Evolutionary conservation across 2,329 filamentous ascomycete species (phyloP).

Genomic region (Apiospora malaysiana): DNA sequence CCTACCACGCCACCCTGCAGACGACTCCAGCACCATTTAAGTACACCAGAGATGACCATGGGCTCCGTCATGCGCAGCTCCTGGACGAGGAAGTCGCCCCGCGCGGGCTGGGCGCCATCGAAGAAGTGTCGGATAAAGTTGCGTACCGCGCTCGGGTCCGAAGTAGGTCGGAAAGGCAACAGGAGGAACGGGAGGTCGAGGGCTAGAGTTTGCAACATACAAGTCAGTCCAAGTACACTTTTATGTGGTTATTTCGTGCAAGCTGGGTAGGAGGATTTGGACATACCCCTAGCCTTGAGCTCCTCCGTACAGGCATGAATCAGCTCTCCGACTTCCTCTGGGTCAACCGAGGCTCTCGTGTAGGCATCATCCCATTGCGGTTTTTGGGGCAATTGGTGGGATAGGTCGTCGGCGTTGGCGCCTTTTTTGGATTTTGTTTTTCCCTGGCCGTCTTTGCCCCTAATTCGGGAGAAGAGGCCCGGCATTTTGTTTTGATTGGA

Average conservation of each 20-base stretch:
- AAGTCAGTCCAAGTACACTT: constrained; percentile 21
- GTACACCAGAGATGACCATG: constrained; percentile 90
- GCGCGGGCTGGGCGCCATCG: constrained; percentile 67
- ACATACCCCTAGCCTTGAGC: constrained; percentile 90
- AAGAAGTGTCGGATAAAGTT: constrained; percentile 95
- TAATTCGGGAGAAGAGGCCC: constrained; percentile 68
- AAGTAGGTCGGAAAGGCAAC: constrained; percentile 90
- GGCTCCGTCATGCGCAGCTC: constrained; percentile 93
- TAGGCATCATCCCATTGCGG: constrained; percentile 89
- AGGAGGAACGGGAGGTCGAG: constrained; percentile 92
- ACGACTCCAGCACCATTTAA: constrained; percentile 99
- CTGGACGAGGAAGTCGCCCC: constrained; percentile 75
- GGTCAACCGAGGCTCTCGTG: constrained; percentile 79
- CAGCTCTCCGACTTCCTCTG: constrained; percentile 90
- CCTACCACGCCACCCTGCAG: constrained; percentile 89
- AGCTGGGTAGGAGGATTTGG: constrained; percentile 15
- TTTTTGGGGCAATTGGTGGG: constrained; percentile 65
- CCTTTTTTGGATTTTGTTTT: constrained; percentile 70
- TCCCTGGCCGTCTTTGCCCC: constrained; percentile 72
- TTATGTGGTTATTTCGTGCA: not conserved
- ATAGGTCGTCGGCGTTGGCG: constrained; percentile 54
- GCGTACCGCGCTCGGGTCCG: constrained; percentile 88
- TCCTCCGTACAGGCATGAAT: constrained; percentile 85
- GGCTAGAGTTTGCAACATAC: constrained; percentile 53
- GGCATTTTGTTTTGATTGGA: constrained; percentile 50